Evolutionary conservation across 2,329 filamentous ascomycete genomes (phyloP).

Genomic region (Pyricularia grisea): DNA sequence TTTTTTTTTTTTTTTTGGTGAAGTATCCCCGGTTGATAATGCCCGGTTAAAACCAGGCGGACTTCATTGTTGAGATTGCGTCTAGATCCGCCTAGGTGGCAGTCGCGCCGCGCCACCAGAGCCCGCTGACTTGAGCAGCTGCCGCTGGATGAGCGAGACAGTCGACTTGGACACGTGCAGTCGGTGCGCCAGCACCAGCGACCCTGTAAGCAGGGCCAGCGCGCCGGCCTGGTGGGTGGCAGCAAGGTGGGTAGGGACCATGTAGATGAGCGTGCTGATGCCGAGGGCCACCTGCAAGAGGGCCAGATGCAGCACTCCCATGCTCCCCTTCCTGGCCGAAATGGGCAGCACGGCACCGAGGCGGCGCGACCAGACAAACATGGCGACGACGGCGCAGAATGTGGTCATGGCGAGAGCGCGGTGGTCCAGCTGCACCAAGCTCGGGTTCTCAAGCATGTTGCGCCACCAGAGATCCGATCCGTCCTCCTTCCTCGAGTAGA

Average conservation of each 20-base stretch:
- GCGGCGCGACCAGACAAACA: slow-evolving; percentile 71
- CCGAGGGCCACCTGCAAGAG: slow-evolving; percentile 76
- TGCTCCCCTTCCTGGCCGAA: slow-evolving; percentile 57
- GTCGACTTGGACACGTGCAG: slow-evolving; percentile 64
- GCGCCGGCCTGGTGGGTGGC: slow-evolving; percentile 90
- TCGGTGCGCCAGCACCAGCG: slow-evolving; percentile 68
- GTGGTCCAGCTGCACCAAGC: slow-evolving; percentile 91
- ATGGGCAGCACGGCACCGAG: slow-evolving; percentile 49
- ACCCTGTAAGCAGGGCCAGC: slow-evolving; percentile 74
- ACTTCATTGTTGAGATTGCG: not conserved
- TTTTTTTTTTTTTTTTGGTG: too few relatives aligned
- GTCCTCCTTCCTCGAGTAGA: slow-evolving; percentile 74
- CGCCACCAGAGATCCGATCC: slow-evolving; percentile 86
- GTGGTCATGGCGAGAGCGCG: slow-evolving; percentile 85
- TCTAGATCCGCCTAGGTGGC: not conserved
- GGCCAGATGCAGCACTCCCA: slow-evolving; percentile 76
- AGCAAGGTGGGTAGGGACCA: slow-evolving; percentile 81
- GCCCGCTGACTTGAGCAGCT: slow-evolving; percentile 19
- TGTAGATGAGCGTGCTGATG: slow-evolving; percentile 84
- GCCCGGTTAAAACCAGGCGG: not conserved
- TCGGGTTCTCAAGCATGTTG: slow-evolving; percentile 96
- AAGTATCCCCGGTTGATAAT: not conserved
- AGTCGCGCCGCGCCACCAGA: not conserved
- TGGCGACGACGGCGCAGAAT: slow-evolving; percentile 67
- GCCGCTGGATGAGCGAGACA: slow-evolving; percentile 48